Conservation (phyloP, 2,329 filamentous ascomycete genomes). For the Trichoderma simmonsii region DNA sequence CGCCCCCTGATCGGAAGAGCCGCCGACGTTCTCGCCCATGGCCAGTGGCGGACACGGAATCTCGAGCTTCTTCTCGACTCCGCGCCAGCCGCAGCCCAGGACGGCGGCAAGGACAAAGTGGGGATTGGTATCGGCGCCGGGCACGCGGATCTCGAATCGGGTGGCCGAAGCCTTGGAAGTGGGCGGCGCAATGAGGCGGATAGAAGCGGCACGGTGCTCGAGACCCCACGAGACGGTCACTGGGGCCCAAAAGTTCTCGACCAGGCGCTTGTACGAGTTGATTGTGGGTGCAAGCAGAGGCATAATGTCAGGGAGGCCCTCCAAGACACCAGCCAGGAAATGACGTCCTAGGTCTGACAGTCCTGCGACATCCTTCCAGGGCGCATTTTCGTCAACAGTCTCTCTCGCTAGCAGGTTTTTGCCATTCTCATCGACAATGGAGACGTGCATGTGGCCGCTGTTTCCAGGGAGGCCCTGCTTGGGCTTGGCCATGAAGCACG, state of each 20-base stretch:
- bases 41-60: conserved; percentile 80
- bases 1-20: conserved; percentile 65
- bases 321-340: conserved; percentile 86
- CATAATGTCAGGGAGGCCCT: conserved; percentile 92
- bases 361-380: conserved; percentile 71
- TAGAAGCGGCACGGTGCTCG: conserved; percentile 88
- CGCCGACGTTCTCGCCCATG: conserved; percentile 79
- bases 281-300: conserved; percentile 89
- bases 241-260: conserved; percentile 99
- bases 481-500: conserved; percentile 98
- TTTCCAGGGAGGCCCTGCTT: conserved; percentile 88
- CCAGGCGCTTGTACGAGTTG: conserved; percentile 96
- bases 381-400: conserved; percentile 65
- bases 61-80: conserved; percentile 86
- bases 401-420: conserved; percentile 82
- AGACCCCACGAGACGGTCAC: conserved; percentile 97
- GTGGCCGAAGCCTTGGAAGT: conserved; percentile 82
- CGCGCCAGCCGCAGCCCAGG: conserved; percentile 83
- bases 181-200: conserved; percentile 85
- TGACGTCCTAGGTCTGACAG: conserved; percentile 87
- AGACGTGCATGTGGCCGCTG: conserved; percentile 93
- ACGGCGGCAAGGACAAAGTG: conserved; percentile 84
- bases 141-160: conserved; percentile 87
- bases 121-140: conserved; percentile 91
- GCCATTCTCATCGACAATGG: conserved; percentile 73